phyloP scores from a whole-genome alignment of 768 basidiomycete genomes.

The Pleurotus pulmonarius region DNA sequence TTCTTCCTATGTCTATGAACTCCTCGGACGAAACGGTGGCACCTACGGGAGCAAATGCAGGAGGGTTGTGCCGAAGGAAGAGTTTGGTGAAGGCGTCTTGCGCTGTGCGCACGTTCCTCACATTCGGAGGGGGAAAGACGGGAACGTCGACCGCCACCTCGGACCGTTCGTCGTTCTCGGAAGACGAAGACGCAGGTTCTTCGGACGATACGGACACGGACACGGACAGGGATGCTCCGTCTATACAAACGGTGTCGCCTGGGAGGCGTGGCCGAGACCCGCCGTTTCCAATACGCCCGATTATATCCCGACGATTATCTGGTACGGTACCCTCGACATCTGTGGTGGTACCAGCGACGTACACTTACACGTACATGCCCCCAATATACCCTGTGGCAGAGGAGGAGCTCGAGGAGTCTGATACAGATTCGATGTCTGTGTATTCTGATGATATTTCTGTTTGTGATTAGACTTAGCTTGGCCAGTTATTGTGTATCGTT shows the following conservation, averaged over 20 bases:
- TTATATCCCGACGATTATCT: background rate
- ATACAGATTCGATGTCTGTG: constrained; percentile 3
- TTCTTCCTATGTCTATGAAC: background rate
- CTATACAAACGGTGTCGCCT: background rate
- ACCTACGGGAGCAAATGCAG: background rate
- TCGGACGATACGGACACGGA: too few species aligned
- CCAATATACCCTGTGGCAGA: background rate
- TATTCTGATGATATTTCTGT: constrained; percentile 3
- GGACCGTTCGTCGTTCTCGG: background rate
- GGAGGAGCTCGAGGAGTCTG: background rate
- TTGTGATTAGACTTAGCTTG: too few species aligned
- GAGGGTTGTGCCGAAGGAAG: background rate
- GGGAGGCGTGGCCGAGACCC: background rate
- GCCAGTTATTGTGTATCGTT: too few species aligned
- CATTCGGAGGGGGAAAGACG: background rate
- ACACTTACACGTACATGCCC: too few species aligned
- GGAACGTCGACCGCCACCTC: background rate
- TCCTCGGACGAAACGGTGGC: background rate
- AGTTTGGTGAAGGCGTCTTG: background rate
- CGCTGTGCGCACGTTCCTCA: constrained; percentile 1
- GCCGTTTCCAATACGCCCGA: background rate
- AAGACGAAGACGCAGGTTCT: background rate
- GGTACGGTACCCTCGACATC: background rate
- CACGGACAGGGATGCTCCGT: too few species aligned
- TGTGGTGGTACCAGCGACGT: background rate